Percentiles rank a stretch among this genome's conserved stretches.
phyloP scores from a whole-genome alignment of 1,284 basidiomycete genomes.

The Ustilago bromivora region DNA sequence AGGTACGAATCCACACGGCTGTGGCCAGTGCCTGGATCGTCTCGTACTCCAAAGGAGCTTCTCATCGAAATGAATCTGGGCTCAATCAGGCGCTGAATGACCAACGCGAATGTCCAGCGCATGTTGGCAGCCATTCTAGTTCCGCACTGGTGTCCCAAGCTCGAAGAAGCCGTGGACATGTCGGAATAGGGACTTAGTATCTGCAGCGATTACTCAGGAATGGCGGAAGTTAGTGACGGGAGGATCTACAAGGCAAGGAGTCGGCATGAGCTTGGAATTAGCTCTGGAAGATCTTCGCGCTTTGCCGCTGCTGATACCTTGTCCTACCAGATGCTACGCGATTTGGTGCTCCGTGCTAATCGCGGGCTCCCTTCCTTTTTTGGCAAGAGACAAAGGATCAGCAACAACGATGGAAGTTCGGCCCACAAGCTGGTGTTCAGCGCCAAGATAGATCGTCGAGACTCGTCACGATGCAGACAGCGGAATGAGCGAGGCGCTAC shows the following conservation, averaged over 20 bases:
- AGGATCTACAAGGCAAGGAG: conserved; percentile 43
- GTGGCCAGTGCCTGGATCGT: conserved; percentile 1
- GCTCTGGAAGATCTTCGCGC: conserved; percentile 7
- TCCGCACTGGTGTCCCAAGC: no score
- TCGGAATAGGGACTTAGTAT: not conserved
- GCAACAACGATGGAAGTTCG: not conserved
- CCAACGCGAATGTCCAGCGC: not conserved
- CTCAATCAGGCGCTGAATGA: not conserved
- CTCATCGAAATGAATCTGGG: no score
- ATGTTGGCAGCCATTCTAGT: not conserved
- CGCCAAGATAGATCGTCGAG: not conserved
- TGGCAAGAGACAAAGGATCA: not conserved
- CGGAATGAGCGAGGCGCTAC: conserved; percentile 10
- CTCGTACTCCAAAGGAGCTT: not conserved
- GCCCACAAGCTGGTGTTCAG: not conserved
- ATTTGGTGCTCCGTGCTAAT: not conserved
- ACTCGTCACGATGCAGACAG: conserved; percentile 21
- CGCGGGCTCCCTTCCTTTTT: conserved; percentile 2
- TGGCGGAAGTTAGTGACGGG: not conserved
- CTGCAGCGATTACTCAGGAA: no score
- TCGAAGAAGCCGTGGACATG: not conserved
- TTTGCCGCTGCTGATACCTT: conserved; percentile 7
- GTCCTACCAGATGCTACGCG: not conserved
- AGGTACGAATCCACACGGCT: not conserved
- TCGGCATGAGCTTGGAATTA: conserved; percentile 7